Evolutionary conservation across 1,284 basidiomycete species (phyloP), one percentile per base, ranked within the genome.

Genomic region (Rhodotorula sp.): DNA sequence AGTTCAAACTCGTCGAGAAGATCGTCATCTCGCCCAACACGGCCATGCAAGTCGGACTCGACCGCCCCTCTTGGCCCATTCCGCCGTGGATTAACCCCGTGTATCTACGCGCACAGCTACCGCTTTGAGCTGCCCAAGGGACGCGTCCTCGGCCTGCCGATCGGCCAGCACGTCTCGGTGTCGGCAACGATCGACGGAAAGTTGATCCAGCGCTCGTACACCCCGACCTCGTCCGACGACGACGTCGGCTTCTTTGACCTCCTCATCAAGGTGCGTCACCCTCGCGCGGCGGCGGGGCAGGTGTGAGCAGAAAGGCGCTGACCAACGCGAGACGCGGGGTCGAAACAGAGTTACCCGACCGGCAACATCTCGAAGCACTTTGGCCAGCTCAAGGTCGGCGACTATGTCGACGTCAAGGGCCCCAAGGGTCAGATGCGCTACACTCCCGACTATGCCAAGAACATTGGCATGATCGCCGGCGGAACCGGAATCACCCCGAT

Each of bases 381-480:
- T 79, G 87, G 86, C 58, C 83, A 87, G 65, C 86, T 94, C 81
- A 92, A 90, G 78, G 85, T 95, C 74, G 93, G 93, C 67, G 89
- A 95, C 82, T 88, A 85, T 57, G 85, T 97, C 77, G 88, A 89
- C 76, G 87, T 98, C 84, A 97, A 93, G 82, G 95, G 95, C 3
- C 95, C 95, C 77, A 97, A 93, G 83, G 95, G 95, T 70, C 89
- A 91, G 77, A 83, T 99, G 80, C 71, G 74, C 47, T 75, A 76
- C 67, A 57, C 78, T 82, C 68, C 85, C 87, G n/a, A 84, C 84
- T 84, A 93, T 54, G 86, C 89, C 31, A 84, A 85, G 74, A 87
- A 90, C 77, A 84, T 99, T 70, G 91, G 93, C 79, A 95, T 99
- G 94, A 95, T 99, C 78, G 95, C 95, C 28, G 95, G 95, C 62